Evolutionary conservation across 768 basidiomycete genomes (phyloP).

Genomic region (Suillus paluster): DNA sequence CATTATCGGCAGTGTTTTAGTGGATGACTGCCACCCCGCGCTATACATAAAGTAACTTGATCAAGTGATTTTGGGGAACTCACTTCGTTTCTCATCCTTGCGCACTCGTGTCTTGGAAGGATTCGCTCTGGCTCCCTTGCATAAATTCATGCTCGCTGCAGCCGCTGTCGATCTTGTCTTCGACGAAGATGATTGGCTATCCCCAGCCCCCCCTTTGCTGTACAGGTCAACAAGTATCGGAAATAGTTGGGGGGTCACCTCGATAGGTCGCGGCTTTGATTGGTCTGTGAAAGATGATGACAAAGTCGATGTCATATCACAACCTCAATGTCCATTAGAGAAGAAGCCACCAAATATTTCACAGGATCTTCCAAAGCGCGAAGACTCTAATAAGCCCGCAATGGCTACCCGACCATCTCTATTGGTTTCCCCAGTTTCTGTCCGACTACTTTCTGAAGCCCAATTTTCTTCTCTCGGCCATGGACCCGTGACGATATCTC

Average conservation of each 20-base stretch:
- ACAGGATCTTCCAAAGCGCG: conserved; percentile 18
- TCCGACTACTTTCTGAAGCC: conserved; percentile 30
- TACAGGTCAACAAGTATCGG: conserved; percentile 70
- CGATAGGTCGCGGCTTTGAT: conserved; percentile 80
- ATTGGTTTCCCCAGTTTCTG: conserved; percentile 19
- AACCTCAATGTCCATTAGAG: conserved; percentile 14
- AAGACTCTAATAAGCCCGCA: conserved; percentile 17
- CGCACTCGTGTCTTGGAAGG: neutral
- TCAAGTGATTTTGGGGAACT: conserved; percentile 2
- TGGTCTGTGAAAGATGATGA: conserved; percentile 58
- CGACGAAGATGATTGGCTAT: conserved; percentile 74
- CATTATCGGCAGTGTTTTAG: neutral
- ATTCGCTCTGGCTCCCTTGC: neutral
- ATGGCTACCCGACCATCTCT: conserved; percentile 16
- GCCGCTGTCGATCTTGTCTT: conserved; percentile 63
- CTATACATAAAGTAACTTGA: neutral
- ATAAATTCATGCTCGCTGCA: conserved; percentile 57
- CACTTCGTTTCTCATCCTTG: conserved; percentile 6
- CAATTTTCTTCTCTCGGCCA: conserved; percentile 24
- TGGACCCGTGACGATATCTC: conserved; percentile 33
- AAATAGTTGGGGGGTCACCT: conserved; percentile 86
- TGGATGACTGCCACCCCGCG: neutral
- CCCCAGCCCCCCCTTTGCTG: conserved; percentile 52
- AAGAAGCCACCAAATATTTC: conserved; percentile 13
- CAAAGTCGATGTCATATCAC: conserved; percentile 11